Conservation (phyloP, 176 grass and related monocot genomes). For the Carex cristatella region DNA sequence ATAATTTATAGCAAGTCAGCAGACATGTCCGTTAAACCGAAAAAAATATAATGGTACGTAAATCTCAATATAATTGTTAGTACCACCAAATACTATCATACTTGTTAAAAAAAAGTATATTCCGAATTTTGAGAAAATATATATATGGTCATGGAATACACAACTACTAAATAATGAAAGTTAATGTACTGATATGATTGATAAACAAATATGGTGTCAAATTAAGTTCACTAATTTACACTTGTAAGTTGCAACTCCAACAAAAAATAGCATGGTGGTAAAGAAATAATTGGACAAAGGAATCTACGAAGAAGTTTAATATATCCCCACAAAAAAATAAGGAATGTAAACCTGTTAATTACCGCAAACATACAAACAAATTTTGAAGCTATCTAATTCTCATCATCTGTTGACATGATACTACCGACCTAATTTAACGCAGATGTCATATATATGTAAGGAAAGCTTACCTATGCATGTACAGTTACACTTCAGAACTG, state of each 20-base stretch:
- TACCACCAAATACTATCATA: background rate
- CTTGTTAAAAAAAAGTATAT: background rate
- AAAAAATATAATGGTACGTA: background rate
- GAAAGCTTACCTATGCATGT: background rate
- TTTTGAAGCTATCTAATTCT: background rate
- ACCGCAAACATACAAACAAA: conserved; percentile 6
- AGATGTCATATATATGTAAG: background rate
- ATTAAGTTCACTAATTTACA: background rate
- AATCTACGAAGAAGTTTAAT: background rate
- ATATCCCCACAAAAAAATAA: background rate
- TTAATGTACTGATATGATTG: background rate
- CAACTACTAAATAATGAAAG: background rate
- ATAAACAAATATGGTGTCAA: background rate
- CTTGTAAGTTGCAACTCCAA: background rate
- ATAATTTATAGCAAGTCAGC: background rate
- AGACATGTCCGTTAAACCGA: background rate
- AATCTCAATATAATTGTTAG: background rate
- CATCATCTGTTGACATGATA: background rate
- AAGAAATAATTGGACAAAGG: background rate
- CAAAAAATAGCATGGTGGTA: background rate
- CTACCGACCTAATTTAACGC: background rate
- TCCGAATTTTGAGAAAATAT: background rate
- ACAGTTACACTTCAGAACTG: conserved; percentile 9
- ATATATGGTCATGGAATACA: background rate
- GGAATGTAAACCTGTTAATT: background rate